phyloP scores from a whole-genome alignment of 2,329 filamentous ascomycete genomes.

The Coccinonectria pachysandricola region DNA sequence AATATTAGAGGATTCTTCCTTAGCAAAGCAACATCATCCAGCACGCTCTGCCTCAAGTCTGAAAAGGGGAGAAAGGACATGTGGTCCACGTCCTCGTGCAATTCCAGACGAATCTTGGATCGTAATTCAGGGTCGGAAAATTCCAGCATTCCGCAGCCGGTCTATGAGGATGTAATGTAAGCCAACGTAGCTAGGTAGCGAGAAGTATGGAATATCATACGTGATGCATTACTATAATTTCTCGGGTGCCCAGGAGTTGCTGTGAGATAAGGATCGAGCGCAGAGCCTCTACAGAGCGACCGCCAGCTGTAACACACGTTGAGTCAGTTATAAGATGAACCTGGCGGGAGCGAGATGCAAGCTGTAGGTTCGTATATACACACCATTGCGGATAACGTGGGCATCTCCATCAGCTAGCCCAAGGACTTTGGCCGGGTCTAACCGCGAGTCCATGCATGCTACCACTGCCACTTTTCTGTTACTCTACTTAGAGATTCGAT shows the following conservation, averaged over 20 bases:
- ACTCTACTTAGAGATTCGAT: background rate
- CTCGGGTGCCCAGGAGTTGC: slow-evolving; percentile 65
- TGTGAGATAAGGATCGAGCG: slow-evolving; percentile 70
- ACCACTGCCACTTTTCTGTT: slow-evolving; percentile 33
- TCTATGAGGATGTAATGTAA: slow-evolving; percentile 16
- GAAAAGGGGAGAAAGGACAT: slow-evolving; percentile 58
- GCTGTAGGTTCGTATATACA: background rate
- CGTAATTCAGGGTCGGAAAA: slow-evolving; percentile 51
- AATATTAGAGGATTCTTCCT: slow-evolving; percentile 49
- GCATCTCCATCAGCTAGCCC: slow-evolving; percentile 58
- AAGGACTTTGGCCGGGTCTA: slow-evolving; percentile 57
- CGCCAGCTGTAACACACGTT: slow-evolving; percentile 46
- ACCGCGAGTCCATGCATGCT: slow-evolving; percentile 74
- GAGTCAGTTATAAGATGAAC: background rate
- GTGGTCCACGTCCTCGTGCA: slow-evolving; percentile 39
- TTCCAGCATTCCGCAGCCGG: slow-evolving; percentile 50
- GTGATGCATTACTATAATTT: slow-evolving; percentile 67
- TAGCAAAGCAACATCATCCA: slow-evolving; percentile 55
- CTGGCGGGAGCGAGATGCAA: no score
- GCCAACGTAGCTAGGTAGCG: background rate
- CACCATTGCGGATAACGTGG: slow-evolving; percentile 63
- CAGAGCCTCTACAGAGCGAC: slow-evolving; percentile 55
- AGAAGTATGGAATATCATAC: slow-evolving; percentile 15
- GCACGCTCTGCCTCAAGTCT: slow-evolving; percentile 53
- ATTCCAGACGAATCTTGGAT: slow-evolving; percentile 46